These are phyloP conservation scores for Botrytis porri DNA, from an alignment of 2,329 filamentous ascomycete genomes.

Conservation along the genomic window DNA sequence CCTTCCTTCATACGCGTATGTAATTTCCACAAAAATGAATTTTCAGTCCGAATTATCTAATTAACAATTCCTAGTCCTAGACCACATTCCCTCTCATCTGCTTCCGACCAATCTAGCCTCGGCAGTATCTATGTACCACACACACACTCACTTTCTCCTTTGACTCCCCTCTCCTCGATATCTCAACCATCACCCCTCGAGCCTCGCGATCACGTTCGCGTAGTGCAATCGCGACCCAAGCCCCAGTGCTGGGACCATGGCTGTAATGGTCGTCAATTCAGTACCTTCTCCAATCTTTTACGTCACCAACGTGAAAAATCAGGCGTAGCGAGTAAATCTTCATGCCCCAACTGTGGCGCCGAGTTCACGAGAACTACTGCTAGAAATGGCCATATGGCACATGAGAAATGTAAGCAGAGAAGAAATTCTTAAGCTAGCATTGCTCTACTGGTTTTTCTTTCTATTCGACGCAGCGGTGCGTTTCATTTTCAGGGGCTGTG, in stretches of 20 bases:
- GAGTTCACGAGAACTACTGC: slow-evolving; percentile 90
- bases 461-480: neutral
- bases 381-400: slow-evolving; percentile 78
- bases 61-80: slow-evolving; percentile 24
- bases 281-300: slow-evolving; percentile 91
- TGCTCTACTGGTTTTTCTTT: neutral
- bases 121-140: slow-evolving; percentile 30
- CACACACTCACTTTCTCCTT: slow-evolving; percentile 18
- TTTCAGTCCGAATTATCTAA: slow-evolving; percentile 3
- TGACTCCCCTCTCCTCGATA: slow-evolving; percentile 2
- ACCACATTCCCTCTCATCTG: slow-evolving; percentile 35
- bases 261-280: slow-evolving; percentile 93
- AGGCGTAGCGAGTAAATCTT: slow-evolving; percentile 82
- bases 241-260: slow-evolving; percentile 97
- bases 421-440: slow-evolving; percentile 42
- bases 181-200: slow-evolving; percentile 15
- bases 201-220: slow-evolving; percentile 52
- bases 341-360: slow-evolving; percentile 85
- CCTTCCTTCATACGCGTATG: slow-evolving; percentile 33
- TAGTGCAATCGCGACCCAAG: slow-evolving; percentile 78
- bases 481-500: slow-evolving; percentile 15
- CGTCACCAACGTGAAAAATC: slow-evolving; percentile 94
- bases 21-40: neutral
- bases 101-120: slow-evolving; percentile 31
- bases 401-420: slow-evolving; percentile 89